Base-by-base conservation (phyloP, 768 basidiomycete species). In the Kwoniella europaea region DNA sequence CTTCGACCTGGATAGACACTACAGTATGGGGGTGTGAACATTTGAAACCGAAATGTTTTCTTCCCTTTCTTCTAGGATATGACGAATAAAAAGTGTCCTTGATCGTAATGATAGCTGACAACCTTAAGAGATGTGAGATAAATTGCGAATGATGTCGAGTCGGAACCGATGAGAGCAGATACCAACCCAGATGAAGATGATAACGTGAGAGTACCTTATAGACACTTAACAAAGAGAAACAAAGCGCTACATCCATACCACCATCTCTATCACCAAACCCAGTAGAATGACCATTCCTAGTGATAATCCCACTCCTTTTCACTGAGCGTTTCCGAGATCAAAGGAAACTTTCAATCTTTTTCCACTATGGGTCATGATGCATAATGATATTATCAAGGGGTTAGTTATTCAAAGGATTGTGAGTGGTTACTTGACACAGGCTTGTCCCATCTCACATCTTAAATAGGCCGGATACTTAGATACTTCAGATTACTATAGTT, bases 331-430 rank as follows among this genome's bases (percentile, higher is more conserved):
- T 22, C 2, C 54, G 20, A 35, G 57, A 58, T 58, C 57, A 58
- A 58, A 58, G 57, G 57, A 58, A 58, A 24, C 27, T 35, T 55
- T 55, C 27, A 58, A 58, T 58, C 27, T 29, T 20, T 35, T 9
- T 4, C 35, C 35, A 24, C 24, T 35, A 35, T 35, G 35, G 35
- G 35, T 35, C 7, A 27, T 10, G 4, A 56, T 16, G 22, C 4
- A 41, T 13, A 29, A 10, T 58, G 15, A 1, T 35, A 58, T 27
- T 7, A 29, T 58, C 12, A 58, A 58, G 57, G 57, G 57, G 57
- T 58, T 24, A 58, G 27, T 29, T 2, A 9, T 58, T 58, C 57
- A 58, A 58, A 58, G 57, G 57, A 58, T 58, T 16, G 46, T 6
- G 5, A 50, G 12, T 50, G 18, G 46, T 15, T 50, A 50, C 6